Evolutionary conservation across 495 filamentous ascomycete species (phyloP), one percentile per base, ranked within the genome.

Genomic region (Penicillium salamii): DNA sequence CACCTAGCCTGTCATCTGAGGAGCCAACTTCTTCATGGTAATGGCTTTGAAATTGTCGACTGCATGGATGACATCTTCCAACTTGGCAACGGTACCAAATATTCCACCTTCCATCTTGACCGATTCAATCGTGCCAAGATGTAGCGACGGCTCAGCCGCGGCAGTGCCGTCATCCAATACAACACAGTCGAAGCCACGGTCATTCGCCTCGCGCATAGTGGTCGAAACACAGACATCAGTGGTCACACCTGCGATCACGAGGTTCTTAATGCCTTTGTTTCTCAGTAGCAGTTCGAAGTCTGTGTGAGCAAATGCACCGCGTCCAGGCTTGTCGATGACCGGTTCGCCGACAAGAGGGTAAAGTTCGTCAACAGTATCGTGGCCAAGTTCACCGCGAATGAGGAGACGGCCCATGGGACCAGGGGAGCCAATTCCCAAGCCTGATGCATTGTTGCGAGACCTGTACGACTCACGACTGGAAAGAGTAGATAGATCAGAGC

Each of bases 181-280:
- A n/a, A 83, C 56, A 42, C 85, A 89, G 52, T 89, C 85, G 55
- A 83, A 89, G 0, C 86, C 87, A 11, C 86, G 80, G 62, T 88
- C 87, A 59, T 85, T 86, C 42, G 83, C 84, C 54, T 89, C 87
- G 38, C 85, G 74, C 49, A 88, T 72, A 1, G 85, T 88, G 1
- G 79, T 84, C 15, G 78, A 80, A 5, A 89, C 84, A 51, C 84
- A 88, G 19, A 84, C 82, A 59, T 88, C 85, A 1, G 85, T 87
- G 1, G 83, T 88, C 7, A 87, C 85, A 2, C 85, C 85, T 12
- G 72, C 74, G 4, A 89, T 55, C 7, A 90, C 62, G 13, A 90
- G 69, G 59, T 89, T 85, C 21, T 79, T 85, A 38, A 90, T 67
- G 1, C 82, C 85, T 37, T 74, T 78, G 44, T 79, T 75, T n/a